phyloP scores from a whole-genome alignment of 345 rosid genomes.

The Dovyalis caffra region DNA sequence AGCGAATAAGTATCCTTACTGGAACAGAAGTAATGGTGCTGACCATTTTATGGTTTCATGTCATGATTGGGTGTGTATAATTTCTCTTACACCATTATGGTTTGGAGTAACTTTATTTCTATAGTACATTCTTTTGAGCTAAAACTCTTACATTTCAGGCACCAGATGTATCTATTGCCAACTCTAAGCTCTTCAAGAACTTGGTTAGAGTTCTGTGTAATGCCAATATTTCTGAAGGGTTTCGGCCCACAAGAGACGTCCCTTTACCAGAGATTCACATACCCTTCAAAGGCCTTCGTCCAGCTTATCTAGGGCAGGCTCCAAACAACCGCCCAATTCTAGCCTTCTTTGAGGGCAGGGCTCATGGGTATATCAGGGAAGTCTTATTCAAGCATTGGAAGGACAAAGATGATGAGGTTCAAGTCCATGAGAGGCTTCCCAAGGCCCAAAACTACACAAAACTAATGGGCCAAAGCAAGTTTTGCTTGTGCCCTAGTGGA shows the following conservation, averaged over 20 bases:
- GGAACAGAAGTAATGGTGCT: conserved; percentile 59
- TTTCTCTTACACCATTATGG: too few relatives aligned
- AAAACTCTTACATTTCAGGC: conserved; percentile 30
- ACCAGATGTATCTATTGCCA: conserved; percentile 32
- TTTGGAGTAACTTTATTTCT: too few relatives aligned
- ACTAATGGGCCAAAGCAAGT: conserved; percentile 47
- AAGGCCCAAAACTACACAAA: conserved; percentile 33
- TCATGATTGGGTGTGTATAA: conserved; percentile 57
- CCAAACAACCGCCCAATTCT: conserved; percentile 32
- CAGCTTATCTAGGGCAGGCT: conserved; percentile 9
- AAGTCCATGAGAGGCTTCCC: conserved; percentile 38
- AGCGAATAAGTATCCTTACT: conserved; percentile 48
- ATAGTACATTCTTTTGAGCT: too few relatives aligned
- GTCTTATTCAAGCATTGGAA: conserved; percentile 38
- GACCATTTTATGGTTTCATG: conserved; percentile 61
- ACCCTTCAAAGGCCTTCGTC: conserved; percentile 26
- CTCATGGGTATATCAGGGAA: conserved; percentile 41
- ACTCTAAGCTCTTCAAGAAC: conserved; percentile 36
- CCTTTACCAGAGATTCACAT: conserved; percentile 44
- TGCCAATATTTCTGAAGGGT: conserved; percentile 47
- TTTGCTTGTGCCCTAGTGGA: conserved; percentile 64
- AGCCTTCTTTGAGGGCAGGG: conserved; percentile 46
- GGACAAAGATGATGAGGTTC: conserved; percentile 39
- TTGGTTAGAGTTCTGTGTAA: conserved; percentile 47
- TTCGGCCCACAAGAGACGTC: conserved; percentile 36